Evolutionary conservation across 2,329 filamentous ascomycete genomes (phyloP).

Genomic region (Cladosporium sp.): DNA sequence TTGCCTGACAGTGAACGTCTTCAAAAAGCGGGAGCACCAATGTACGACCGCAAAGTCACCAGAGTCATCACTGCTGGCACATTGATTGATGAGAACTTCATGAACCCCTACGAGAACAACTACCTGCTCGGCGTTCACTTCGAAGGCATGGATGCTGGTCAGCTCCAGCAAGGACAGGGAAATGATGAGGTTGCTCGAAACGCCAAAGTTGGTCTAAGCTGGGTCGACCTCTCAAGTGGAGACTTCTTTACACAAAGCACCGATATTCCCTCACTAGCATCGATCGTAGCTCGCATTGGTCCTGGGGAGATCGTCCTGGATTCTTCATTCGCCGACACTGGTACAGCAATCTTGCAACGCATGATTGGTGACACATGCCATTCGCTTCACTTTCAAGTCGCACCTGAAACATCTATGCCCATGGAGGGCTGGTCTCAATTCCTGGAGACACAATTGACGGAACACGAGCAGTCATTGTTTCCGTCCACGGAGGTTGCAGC

Average conservation of each 20-base stretch:
- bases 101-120: slow-evolving; percentile 90
- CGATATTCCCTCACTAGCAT: slow-evolving; percentile 66
- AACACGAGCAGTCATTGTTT: slow-evolving; percentile 53
- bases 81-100: slow-evolving; percentile 94
- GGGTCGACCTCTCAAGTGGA: slow-evolving; percentile 92
- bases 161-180: slow-evolving; percentile 9
- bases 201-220: slow-evolving; percentile 68
- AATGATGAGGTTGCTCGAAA: slow-evolving; percentile 22
- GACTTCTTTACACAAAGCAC: slow-evolving; percentile 84
- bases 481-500: slow-evolving; percentile 66
- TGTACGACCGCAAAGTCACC: slow-evolving; percentile 80
- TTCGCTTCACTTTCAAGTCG: slow-evolving; percentile 61
- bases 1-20: slow-evolving; percentile 51
- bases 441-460: slow-evolving; percentile 67
- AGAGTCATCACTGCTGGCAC: slow-evolving; percentile 92
- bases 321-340: slow-evolving; percentile 45
- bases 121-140: slow-evolving; percentile 80
- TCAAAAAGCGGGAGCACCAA: slow-evolving; percentile 67
- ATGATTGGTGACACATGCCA: slow-evolving; percentile 47
- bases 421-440: slow-evolving; percentile 62
- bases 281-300: slow-evolving; percentile 73
- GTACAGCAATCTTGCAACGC: slow-evolving; percentile 21
- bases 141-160: slow-evolving; percentile 24
- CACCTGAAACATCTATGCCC: slow-evolving; percentile 41
- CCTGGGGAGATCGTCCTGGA: slow-evolving; percentile 82